Percentiles rank a stretch among this genome's conserved stretches.
Conservation (phyloP, 2,329 filamentous ascomycete species). For the Fragosphaeria purpurea region DNA sequence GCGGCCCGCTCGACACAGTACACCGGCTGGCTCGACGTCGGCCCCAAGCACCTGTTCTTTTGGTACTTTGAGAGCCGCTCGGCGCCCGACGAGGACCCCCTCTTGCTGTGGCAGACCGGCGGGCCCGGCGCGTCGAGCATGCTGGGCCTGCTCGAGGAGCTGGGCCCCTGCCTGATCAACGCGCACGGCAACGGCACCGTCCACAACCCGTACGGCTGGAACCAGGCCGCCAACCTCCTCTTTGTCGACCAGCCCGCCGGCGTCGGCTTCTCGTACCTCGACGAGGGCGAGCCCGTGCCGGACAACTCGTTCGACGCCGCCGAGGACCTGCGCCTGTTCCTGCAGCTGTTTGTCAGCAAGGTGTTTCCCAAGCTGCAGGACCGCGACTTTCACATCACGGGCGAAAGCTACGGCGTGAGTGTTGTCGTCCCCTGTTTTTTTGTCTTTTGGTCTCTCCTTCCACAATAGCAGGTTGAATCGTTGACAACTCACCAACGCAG, state of each 20-base stretch:
- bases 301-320: constrained; percentile 37
- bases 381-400: constrained; percentile 1
- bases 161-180: constrained; percentile 34
- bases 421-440: no score
- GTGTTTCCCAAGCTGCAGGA: neutral
- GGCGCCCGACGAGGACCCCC: constrained; percentile 18
- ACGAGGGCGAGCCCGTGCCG: constrained; percentile 23
- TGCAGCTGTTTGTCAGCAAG: constrained; percentile 1
- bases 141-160: constrained; percentile 31
- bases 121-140: constrained; percentile 30
- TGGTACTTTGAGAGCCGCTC: constrained; percentile 52
- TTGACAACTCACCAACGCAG: constrained; percentile 19
- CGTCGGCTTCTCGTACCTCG: constrained; percentile 42
- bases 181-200: constrained; percentile 31
- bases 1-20: constrained; percentile 3
- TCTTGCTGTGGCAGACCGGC: constrained; percentile 29
- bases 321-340: constrained; percentile 16
- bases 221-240: constrained; percentile 47
- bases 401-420: constrained; percentile 5
- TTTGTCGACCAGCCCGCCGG: constrained; percentile 54
- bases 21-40: constrained; percentile 7
- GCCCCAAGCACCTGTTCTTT: constrained; percentile 44
- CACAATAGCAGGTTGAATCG: constrained; percentile 35
- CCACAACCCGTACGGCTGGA: constrained; percentile 46
- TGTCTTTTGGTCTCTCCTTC: constrained; percentile 39